These are phyloP conservation scores for Pistacia vera DNA, from an alignment of 345 rosid species.

Conservation along the genomic window DNA sequence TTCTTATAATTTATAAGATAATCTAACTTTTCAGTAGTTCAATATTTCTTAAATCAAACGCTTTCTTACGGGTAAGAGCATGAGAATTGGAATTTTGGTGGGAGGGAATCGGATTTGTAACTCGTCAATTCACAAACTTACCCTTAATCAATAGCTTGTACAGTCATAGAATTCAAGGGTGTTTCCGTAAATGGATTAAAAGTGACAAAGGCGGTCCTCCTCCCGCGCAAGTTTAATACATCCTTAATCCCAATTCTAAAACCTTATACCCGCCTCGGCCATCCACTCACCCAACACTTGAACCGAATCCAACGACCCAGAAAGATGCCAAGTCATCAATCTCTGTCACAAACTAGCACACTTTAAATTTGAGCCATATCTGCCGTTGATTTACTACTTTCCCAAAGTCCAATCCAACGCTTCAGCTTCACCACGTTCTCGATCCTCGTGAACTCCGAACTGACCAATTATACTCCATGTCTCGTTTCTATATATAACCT, in stretches of 20 bases:
- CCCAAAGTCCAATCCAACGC: conserved; percentile 21
- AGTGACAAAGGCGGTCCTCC: not conserved
- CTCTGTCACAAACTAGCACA: conserved; percentile 15
- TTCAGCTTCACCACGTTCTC: conserved; percentile 10
- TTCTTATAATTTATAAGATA: too few relatives aligned
- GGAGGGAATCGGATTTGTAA: too few relatives aligned
- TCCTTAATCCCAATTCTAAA: not conserved
- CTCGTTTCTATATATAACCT: conserved; percentile 19
- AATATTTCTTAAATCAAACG: too few relatives aligned
- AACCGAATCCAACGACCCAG: not conserved
- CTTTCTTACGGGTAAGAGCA: too few relatives aligned
- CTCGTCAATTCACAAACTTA: not conserved
- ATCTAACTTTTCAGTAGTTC: too few relatives aligned
- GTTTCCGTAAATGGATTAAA: not conserved
- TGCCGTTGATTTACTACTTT: conserved; percentile 16
- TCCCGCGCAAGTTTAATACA: not conserved
- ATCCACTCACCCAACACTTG: not conserved
- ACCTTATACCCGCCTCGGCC: not conserved
- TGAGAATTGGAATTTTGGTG: too few relatives aligned
- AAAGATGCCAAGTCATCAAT: conserved; percentile 4
- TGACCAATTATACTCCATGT: conserved; percentile 19
- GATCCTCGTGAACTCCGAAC: conserved; percentile 27
- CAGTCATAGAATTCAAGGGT: not conserved
- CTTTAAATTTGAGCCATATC: not conserved
- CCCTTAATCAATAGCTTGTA: not conserved